A percentile compares a stretch with the other conserved stretches of the same genome.
Conservation (phyloP, 257 asterid species). For the Capsicum pubescens region DNA sequence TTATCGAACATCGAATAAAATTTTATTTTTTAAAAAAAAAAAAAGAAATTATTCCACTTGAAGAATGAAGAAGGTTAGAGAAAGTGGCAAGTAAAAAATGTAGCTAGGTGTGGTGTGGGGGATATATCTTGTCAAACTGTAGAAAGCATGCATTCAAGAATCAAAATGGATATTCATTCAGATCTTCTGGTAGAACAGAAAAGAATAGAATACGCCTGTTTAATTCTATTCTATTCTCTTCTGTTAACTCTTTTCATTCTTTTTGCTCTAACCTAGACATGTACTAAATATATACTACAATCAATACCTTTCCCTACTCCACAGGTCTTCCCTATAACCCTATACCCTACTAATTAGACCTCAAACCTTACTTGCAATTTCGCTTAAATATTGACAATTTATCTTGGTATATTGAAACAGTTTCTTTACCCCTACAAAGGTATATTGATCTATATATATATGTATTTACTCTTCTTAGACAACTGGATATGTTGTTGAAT, state of each 20-base stretch:
- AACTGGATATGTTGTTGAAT: no score
- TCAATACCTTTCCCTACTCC: not conserved
- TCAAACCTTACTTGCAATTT: not conserved
- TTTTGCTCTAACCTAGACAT: constrained; percentile 4
- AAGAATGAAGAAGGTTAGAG: not conserved
- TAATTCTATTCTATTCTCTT: not conserved
- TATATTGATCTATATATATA: no score
- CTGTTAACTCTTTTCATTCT: constrained; percentile 13
- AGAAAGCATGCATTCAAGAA: constrained; percentile 20
- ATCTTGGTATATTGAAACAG: no score
- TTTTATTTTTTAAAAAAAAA: not conserved
- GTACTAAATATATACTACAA: not conserved
- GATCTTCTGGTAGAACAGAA: not conserved
- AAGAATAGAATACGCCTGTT: not conserved
- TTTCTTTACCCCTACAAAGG: no score
- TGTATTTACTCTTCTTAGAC: no score
- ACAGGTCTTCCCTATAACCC: not conserved
- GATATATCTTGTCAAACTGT: constrained; percentile 24
- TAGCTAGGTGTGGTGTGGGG: not conserved
- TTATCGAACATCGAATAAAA: no score
- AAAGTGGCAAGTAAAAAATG: not conserved
- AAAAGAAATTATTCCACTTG: not conserved
- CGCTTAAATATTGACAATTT: no score
- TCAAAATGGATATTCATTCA: constrained; percentile 22
- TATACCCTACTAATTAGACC: not conserved